Evolutionary conservation across 805 yeast species (phyloP), one percentile per base, ranked within the genome.

Genomic region (Candida qinlingensis): DNA sequence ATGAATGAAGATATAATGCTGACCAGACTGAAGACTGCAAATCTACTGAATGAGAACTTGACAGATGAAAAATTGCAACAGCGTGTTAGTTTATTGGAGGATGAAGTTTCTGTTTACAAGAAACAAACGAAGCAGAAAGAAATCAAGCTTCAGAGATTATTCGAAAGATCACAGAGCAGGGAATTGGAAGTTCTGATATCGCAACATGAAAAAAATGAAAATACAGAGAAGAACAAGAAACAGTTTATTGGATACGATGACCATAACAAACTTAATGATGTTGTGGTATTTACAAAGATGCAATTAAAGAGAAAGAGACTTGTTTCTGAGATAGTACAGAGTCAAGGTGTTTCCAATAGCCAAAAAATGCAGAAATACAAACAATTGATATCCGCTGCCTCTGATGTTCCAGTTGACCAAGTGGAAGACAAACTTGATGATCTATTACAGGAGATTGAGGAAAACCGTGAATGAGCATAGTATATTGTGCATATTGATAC

Each of bases 391-490:
- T 76, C 88, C 47, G 75, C 78, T 45, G 79, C 88, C 53, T 83
- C 90, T 43, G 87, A 81, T 39, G 76, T 86, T 48, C 78, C 79
- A 9, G 74, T 81, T 26, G 78, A 77, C 53, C 87, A 84, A 55
- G 85, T 85, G 38, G 88, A 83, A 60, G 77, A 75, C 41, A 76
- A 82, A 52, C 69, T 85, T 45, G 85, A 83, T 58, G 85, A 82
- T 7, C 80, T 85, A 42, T 69, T 69, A 40, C 55, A 65, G n/a
- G 62, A 60, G 41, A 56, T 61, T 38, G 61, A 59, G 33, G 42
- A 41, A 3, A 25, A 29, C 10, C 3, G 7, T n/a, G 30, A n/a
- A 31, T 25, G 7, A 12, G 12, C 8, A 7, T 25, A 37, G 13
- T n/a, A 25, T 19, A 19, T 25, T 8, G 34, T 31, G 34, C 8